Evolutionary conservation across 306 rosid genomes (phyloP).

Genomic region (Pyrus pyrifolia): DNA sequence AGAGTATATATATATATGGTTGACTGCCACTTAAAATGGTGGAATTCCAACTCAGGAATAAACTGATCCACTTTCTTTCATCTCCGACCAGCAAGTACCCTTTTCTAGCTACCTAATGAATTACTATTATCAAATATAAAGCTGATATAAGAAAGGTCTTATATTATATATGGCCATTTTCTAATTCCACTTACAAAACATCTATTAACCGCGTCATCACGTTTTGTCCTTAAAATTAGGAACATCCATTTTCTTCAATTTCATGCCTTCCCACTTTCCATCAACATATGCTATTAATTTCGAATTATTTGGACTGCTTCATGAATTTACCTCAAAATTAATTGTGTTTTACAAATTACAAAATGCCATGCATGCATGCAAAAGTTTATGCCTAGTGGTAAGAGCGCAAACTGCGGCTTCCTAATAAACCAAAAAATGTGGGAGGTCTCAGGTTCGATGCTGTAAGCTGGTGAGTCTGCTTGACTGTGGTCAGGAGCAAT

Average conservation of each 20-base stretch:
- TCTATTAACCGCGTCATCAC: conserved; percentile 9
- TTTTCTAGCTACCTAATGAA: neutral
- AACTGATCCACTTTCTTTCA: conserved; percentile 16
- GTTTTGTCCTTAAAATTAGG: conserved; percentile 15
- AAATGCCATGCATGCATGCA: too few relatives aligned
- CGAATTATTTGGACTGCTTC: neutral
- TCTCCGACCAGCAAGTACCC: conserved; percentile 27
- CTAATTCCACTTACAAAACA: conserved; percentile 23
- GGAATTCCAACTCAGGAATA: conserved; percentile 48
- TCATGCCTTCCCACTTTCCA: neutral
- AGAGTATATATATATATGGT: neutral
- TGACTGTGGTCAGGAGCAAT: rapidly evolving
- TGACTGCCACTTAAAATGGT: conserved; percentile 36
- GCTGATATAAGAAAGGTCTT: neutral
- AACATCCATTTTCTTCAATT: conserved; percentile 6
- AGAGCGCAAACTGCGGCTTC: too few relatives aligned
- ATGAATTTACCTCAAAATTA: too few relatives aligned
- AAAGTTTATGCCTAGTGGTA: too few relatives aligned
- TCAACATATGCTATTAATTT: neutral
- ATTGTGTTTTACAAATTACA: too few relatives aligned
- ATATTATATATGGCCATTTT: conserved; percentile 10
- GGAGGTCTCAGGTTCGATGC: too few relatives aligned
- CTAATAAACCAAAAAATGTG: too few relatives aligned
- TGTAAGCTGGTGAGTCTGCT: too few relatives aligned
- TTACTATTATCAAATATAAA: neutral